A percentile compares a stretch with the other conserved stretches of the same genome.
Evolutionary conservation across 768 basidiomycete genomes (phyloP).

Genomic region (Ramaria sp.): DNA sequence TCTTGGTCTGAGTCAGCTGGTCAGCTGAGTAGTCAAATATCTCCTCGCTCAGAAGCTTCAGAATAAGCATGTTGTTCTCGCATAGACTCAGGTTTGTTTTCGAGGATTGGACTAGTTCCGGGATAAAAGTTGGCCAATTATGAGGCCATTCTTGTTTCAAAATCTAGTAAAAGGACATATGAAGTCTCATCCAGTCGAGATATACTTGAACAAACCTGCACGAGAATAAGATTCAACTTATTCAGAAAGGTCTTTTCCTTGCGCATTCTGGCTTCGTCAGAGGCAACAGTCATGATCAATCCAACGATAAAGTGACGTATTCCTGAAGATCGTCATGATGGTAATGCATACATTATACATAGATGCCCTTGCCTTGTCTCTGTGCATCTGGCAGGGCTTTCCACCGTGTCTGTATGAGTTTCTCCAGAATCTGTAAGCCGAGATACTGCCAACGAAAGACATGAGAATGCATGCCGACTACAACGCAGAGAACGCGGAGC

Average conservation of each 20-base stretch:
- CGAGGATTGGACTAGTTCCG: slow-evolving; percentile 93
- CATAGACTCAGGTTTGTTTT: slow-evolving; percentile 93
- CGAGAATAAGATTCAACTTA: slow-evolving; percentile 92
- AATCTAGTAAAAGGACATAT: slow-evolving; percentile 44
- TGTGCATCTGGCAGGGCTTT: slow-evolving; percentile 92
- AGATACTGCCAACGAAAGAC: slow-evolving; percentile 55
- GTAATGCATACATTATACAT: background rate
- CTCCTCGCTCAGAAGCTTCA: slow-evolving; percentile 94
- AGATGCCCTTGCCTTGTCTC: slow-evolving; percentile 52
- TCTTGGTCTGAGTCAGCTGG: slow-evolving; percentile 96
- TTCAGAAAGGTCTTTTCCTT: slow-evolving; percentile 92
- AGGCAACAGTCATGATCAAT: slow-evolving; percentile 84
- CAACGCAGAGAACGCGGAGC: background rate
- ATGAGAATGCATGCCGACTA: background rate
- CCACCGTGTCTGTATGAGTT: slow-evolving; percentile 90
- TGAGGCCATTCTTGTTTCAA: slow-evolving; percentile 99
- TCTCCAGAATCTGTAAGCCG: slow-evolving; percentile 93
- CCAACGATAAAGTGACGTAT: slow-evolving; percentile 96
- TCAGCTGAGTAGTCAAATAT: slow-evolving; percentile 99
- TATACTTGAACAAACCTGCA: slow-evolving; percentile 51
- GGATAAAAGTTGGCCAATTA: slow-evolving; percentile 97
- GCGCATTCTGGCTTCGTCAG: slow-evolving; percentile 78
- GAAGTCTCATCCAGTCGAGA: slow-evolving; percentile 1
- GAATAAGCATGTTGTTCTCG: slow-evolving; percentile 99
- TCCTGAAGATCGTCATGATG: slow-evolving; percentile 32